Conservation (phyloP, 306 rosid species). For the Prunus armeniaca region DNA sequence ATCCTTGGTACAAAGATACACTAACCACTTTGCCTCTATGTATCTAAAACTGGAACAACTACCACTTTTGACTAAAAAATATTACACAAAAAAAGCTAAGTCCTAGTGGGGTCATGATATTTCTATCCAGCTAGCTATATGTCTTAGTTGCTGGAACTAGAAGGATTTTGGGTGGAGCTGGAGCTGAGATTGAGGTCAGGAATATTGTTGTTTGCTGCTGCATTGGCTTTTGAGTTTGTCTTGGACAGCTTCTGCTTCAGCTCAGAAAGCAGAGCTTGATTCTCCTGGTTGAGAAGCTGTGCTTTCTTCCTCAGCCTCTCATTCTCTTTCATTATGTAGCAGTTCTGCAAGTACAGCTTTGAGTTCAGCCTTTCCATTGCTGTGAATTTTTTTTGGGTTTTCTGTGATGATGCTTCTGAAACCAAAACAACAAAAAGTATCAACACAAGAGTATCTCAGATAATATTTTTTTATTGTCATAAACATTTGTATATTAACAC, state of each 20-base stretch:
- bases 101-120: conserved; percentile 61
- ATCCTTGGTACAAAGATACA: background rate
- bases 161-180: conserved; percentile 47
- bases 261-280: conserved; percentile 82
- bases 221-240: conserved; percentile 44
- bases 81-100: conserved; percentile 48
- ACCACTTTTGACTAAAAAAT: conserved; percentile 46
- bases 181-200: conserved; percentile 73
- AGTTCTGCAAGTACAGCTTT: conserved; percentile 87
- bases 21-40: conserved; percentile 40
- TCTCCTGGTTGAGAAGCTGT: conserved; percentile 90
- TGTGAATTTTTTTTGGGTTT: background rate
- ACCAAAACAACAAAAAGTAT: conserved; percentile 5
- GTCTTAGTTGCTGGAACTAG: conserved; percentile 56
- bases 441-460: conserved; percentile 18
- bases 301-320: conserved; percentile 97
- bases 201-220: conserved; percentile 36
- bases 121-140: conserved; percentile 11
- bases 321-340: conserved; percentile 93
- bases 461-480: background rate
- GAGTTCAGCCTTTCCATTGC: conserved; percentile 93
- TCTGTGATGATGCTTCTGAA: conserved; percentile 30
- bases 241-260: conserved; percentile 84
- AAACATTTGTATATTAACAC: background rate
- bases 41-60: conserved; percentile 52